Evolutionary conservation across 495 filamentous ascomycete genomes (phyloP).

Genomic region (Astrothelium macrocarpum): DNA sequence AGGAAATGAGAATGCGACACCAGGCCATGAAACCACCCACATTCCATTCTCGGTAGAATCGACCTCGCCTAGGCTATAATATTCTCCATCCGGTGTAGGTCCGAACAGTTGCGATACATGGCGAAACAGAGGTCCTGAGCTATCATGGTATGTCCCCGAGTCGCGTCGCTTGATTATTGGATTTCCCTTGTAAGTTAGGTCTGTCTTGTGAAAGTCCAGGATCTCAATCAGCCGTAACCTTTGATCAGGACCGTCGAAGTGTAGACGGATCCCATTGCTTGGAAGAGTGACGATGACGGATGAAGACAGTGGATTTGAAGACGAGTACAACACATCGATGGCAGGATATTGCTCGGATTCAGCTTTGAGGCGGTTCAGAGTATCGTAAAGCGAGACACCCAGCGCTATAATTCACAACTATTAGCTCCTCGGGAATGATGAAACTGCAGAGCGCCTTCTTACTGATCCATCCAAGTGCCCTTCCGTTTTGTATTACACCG

Average conservation of each 20-base stretch:
- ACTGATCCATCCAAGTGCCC: slow-evolving; percentile 4
- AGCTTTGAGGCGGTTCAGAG: slow-evolving; percentile 73
- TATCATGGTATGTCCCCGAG: slow-evolving; percentile 17
- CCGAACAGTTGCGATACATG: slow-evolving; percentile 89
- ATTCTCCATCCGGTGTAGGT: slow-evolving; percentile 87
- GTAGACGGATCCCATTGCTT: slow-evolving; percentile 75
- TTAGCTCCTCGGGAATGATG: neutral
- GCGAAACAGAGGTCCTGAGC: slow-evolving; percentile 66
- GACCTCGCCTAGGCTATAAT: slow-evolving; percentile 49
- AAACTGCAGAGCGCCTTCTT: neutral
- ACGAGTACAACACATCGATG: slow-evolving; percentile 70
- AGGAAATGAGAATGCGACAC: slow-evolving; percentile 84
- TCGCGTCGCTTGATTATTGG: slow-evolving; percentile 63
- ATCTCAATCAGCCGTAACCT: slow-evolving; percentile 84
- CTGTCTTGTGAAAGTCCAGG: slow-evolving; percentile 77
- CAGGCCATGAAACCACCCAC: slow-evolving; percentile 88
- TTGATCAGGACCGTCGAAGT: slow-evolving; percentile 91
- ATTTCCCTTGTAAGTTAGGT: slow-evolving; percentile 72
- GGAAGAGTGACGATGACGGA: slow-evolving; percentile 67
- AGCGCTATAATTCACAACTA: slow-evolving; percentile 45
- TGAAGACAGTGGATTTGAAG: slow-evolving; percentile 55
- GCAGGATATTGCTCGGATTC: slow-evolving; percentile 71
- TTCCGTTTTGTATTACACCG: neutral
- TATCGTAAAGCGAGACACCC: slow-evolving; percentile 81
- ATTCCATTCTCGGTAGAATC: slow-evolving; percentile 46